Conservation (phyloP, 2,329 filamentous ascomycete genomes). For the Aspergillus awamori region DNA sequence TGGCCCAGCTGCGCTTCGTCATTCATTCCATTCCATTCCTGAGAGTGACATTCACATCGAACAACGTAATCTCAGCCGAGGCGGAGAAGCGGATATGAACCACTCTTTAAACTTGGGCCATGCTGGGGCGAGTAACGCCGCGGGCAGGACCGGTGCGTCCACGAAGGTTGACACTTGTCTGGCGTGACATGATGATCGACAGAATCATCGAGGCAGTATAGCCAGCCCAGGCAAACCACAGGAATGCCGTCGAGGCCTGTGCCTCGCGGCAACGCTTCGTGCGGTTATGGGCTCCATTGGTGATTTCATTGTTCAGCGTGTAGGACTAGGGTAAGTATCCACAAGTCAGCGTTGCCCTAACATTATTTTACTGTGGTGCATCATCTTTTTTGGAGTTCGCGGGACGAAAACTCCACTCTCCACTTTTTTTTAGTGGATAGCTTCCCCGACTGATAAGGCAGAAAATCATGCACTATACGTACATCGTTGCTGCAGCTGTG, state of each 20-base stretch:
- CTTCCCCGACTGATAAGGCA: neutral
- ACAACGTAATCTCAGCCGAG: neutral
- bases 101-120: constrained; percentile 48
- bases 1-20: neutral
- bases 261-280: constrained; percentile 54
- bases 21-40: neutral
- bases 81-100: neutral
- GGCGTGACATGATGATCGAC: constrained; percentile 42
- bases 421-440: neutral
- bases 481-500: constrained; percentile 52
- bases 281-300: constrained; percentile 43
- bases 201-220: constrained; percentile 48
- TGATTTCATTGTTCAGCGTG: constrained; percentile 48
- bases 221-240: constrained; percentile 54
- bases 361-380: neutral
- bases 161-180: constrained; percentile 38
- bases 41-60: neutral
- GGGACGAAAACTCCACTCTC: constrained; percentile 5
- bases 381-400: neutral
- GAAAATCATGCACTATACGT: constrained; percentile 26
- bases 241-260: constrained; percentile 54
- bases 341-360: constrained; percentile 9
- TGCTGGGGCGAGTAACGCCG: constrained; percentile 40
- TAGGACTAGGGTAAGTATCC: constrained; percentile 37
- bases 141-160: constrained; percentile 36